Percentiles rank a stretch among this genome's conserved stretches.
These are phyloP conservation scores for Drechslerella coelobrocha DNA, from an alignment of 2,329 filamentous ascomycete genomes.

Conservation along the genomic window DNA sequence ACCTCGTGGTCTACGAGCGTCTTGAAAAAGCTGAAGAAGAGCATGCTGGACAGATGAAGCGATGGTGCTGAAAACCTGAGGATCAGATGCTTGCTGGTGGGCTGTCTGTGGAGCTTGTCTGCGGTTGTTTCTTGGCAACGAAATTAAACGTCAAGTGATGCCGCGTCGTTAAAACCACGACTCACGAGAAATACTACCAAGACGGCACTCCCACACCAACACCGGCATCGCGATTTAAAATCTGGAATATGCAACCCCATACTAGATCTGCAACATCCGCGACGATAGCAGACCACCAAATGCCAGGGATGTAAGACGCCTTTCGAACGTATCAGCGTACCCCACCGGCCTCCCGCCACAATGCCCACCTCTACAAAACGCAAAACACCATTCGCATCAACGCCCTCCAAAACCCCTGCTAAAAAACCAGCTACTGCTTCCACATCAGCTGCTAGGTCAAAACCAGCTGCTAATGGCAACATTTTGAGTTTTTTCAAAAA, in stretches of 20 bases:
- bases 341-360: background rate
- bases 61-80: constrained; percentile 13
- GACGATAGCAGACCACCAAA: background rate
- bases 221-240: background rate
- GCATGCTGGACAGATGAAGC: constrained; percentile 21
- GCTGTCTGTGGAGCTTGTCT: constrained; percentile 24
- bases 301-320: constrained; percentile 17
- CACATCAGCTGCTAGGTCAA: constrained; percentile 10
- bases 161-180: constrained; percentile 25
- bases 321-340: constrained; percentile 2
- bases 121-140: constrained; percentile 41
- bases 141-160: constrained; percentile 48
- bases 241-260: background rate
- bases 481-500: constrained; percentile 48
- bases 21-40: constrained; percentile 83
- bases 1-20: constrained; percentile 78
- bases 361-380: constrained; percentile 43
- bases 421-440: constrained; percentile 27
- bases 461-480: constrained; percentile 32
- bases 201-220: constrained; percentile 4
- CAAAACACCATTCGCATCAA: constrained; percentile 29
- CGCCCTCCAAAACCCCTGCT: constrained; percentile 23
- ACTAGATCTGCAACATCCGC: background rate
- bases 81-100: constrained; percentile 10
- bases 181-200: background rate